Evolutionary conservation across 768 basidiomycete genomes (phyloP), one percentile per base, ranked within the genome.

Genomic region (Psilocybe tampanensis): DNA sequence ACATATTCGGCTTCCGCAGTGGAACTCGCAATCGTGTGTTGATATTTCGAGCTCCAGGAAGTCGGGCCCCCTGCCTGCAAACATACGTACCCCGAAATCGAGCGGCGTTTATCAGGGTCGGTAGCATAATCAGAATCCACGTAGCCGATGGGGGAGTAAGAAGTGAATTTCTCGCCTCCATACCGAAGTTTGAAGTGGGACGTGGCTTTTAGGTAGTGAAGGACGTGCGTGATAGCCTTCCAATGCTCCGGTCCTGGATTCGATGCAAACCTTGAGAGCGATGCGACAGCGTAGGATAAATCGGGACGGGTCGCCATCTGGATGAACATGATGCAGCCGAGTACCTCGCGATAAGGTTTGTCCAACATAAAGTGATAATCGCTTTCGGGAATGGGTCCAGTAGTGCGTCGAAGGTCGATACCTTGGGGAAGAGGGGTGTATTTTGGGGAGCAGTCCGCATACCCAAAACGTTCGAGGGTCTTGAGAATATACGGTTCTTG

Each of bases 181-280:
- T 59, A 49, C 17, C 45, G 36, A n/a, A 54, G 21, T 15, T 32
- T 29, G 23, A 54, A 59, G 52, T 59, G 33, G 1, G 24, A 8
- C 21, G 52, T 59, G 6, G 45, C 71, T 42, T 73, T 73, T 42
- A 79, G 48, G 55, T 77, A 77, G 0, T 64, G 56, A 13, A 75
- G 60, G 21, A 77, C 41, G 52, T 73, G 74, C 24, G 73, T 66
- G n/a, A 74, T 62, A 0, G 75, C 74, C 2, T 69, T 64, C 75
- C 75, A 77, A 55, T 80, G 78, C 0, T 53, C 59, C 0, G 59
- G 48, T 0, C 70, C 68, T 8, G 72, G 72, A 47, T 71, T 68
- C 7, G 39, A 39, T 18, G 61, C 53, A 57, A 66, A 70, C 0
- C 63, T 61, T 0, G 68, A 56, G 0, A 72, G 61, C 0, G 60